Conservation (phyloP, 2,329 filamentous ascomycete species). For the Colletotrichum filicis region DNA sequence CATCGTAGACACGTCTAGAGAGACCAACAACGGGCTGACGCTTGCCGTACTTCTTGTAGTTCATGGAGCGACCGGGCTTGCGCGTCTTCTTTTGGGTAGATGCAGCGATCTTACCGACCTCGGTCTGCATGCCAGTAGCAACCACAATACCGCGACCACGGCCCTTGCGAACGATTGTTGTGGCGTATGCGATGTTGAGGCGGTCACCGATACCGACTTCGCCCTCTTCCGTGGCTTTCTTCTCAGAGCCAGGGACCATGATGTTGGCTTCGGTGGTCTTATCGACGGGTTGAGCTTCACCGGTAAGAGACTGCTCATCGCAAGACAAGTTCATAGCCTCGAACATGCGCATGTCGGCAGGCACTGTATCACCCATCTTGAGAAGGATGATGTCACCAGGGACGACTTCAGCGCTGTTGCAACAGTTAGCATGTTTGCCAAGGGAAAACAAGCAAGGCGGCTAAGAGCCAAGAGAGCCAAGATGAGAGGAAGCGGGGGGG, state of each 20-base stretch:
- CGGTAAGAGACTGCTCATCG: conserved; percentile 82
- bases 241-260: conserved; percentile 57
- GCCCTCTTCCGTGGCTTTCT: conserved; percentile 52
- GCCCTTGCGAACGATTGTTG: conserved; percentile 78
- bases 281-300: conserved; percentile 78
- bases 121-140: conserved; percentile 77
- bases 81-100: conserved; percentile 63
- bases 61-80: conserved; percentile 66
- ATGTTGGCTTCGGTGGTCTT: conserved; percentile 68
- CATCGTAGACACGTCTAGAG: conserved; percentile 58
- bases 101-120: conserved; percentile 76
- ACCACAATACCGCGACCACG: conserved; percentile 79
- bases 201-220: conserved; percentile 77
- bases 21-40: conserved; percentile 59
- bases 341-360: conserved; percentile 76
- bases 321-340: conserved; percentile 83
- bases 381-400: conserved; percentile 77
- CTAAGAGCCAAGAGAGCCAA: conserved; percentile 2
- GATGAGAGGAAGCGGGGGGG: background rate
- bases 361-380: conserved; percentile 79
- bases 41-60: conserved; percentile 64
- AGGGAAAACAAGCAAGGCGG: conserved; percentile 30
- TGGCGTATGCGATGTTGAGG: conserved; percentile 80
- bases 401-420: conserved; percentile 68
- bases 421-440: conserved; percentile 32